phyloP scores from a whole-genome alignment of 1,139 yeast genomes.

The Yamadazyma taylorii region DNA sequence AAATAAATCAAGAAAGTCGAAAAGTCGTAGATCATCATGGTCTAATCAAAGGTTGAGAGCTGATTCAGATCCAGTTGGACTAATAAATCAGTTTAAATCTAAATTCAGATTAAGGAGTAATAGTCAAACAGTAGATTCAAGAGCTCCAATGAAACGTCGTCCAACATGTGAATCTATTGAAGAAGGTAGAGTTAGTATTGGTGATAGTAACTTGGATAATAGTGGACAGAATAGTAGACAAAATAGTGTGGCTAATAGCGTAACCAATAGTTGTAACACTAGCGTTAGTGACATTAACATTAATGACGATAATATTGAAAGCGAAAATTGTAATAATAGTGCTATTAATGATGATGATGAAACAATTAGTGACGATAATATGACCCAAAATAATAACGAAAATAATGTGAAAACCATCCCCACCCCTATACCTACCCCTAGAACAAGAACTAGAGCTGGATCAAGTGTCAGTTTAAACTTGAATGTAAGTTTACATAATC shows the following conservation, averaged over 20 bases:
- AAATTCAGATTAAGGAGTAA: conserved; percentile 5
- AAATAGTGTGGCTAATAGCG: background rate
- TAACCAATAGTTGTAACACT: conserved; percentile 1
- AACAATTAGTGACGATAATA: conserved; percentile 1
- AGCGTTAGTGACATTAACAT: conserved; percentile 1
- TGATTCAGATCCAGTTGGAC: conserved; percentile 18
- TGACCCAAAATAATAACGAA: background rate
- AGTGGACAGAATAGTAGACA: too few relatives aligned
- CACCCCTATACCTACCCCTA: conserved; percentile 2
- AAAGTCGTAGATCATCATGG: conserved; percentile 1
- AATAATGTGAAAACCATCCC: background rate
- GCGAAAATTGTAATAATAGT: background rate
- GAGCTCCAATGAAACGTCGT: conserved; percentile 1
- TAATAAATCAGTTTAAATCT: conserved; percentile 13
- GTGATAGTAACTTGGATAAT: background rate
- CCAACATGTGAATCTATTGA: background rate
- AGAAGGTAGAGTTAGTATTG: background rate
- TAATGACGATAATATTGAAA: background rate
- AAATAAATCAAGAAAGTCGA: background rate
- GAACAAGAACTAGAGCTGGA: conserved; percentile 1
- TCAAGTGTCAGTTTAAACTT: conserved; percentile 3
- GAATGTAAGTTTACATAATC: conserved; percentile 6
- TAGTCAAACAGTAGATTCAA: background rate
- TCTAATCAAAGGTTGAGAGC: conserved; percentile 14
- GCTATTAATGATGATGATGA: conserved; percentile 1